These are phyloP conservation scores for Climacium dendroides DNA, from an alignment of 225 moss, liverwort and hornwort genomes.

Conservation along the genomic window DNA sequence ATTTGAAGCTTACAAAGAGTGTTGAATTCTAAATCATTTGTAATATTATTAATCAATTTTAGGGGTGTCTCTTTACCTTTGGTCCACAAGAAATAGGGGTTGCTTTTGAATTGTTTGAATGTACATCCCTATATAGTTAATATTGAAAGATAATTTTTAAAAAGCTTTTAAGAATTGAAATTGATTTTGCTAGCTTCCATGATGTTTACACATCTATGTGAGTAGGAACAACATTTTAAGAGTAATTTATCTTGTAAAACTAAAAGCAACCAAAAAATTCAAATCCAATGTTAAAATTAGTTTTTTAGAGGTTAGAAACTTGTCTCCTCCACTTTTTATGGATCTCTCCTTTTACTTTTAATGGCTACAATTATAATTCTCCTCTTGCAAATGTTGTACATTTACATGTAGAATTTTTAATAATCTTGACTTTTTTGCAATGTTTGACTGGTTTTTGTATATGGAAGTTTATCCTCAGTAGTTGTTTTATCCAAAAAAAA, in stretches of 20 bases:
- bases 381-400: neutral
- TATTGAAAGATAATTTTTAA: accelerated
- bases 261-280: neutral
- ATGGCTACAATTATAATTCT: neutral
- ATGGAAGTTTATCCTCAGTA: accelerated
- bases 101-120: neutral
- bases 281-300: neutral
- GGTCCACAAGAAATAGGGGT: neutral
- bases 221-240: neutral
- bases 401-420: neutral
- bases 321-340: too few relatives aligned
- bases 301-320: accelerated
- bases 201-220: neutral
- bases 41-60: too few relatives aligned
- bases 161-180: accelerated
- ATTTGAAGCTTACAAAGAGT: neutral
- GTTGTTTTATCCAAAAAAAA: neutral
- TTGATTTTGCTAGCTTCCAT: neutral
- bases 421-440: neutral
- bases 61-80: accelerated
- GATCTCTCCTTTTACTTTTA: neutral
- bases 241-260: neutral
- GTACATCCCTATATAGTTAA: neutral
- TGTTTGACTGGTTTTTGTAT: too few relatives aligned
- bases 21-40: too few relatives aligned